phyloP scores from a whole-genome alignment of 1,284 basidiomycete genomes.

The Albatrellus sp. region DNA sequence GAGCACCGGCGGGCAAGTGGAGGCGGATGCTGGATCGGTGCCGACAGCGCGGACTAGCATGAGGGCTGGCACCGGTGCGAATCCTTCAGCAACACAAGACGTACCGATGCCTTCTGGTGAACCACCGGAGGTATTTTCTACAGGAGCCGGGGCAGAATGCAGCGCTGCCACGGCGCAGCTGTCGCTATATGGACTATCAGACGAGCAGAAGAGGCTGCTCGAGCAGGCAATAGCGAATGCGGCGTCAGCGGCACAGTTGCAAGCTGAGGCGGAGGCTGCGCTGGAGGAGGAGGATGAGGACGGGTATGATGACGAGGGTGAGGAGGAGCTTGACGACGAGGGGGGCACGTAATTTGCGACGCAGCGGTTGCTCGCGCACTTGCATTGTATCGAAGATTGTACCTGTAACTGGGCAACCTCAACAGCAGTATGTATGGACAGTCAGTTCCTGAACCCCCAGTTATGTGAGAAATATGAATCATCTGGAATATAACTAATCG shows the following conservation, averaged over 20 bases:
- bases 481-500: too few species aligned
- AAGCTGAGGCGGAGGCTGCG: conserved; percentile 62
- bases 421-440: too few species aligned
- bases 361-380: too few species aligned
- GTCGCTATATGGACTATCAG: conserved; percentile 53
- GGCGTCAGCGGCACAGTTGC: conserved; percentile 56
- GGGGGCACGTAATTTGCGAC: not conserved
- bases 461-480: too few species aligned
- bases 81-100: not conserved
- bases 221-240: conserved; percentile 62
- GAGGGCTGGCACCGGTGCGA: conserved; percentile 1
- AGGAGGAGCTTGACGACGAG: conserved; percentile 6
- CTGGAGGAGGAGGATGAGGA: conserved; percentile 47
- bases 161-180: conserved; percentile 22
- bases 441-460: too few species aligned
- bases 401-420: too few species aligned
- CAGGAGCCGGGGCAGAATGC: conserved; percentile 2
- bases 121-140: conserved; percentile 9
- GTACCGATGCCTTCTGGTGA: conserved; percentile 4
- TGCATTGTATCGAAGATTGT: too few species aligned
- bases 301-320: conserved; percentile 23
- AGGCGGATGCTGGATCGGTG: not conserved
- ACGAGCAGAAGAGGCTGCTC: conserved; percentile 52
- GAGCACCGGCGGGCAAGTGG: conserved; percentile 19
- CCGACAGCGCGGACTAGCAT: not conserved